Conservation (phyloP, 1,284 basidiomycete species). For the Rhodotorula sp. region DNA sequence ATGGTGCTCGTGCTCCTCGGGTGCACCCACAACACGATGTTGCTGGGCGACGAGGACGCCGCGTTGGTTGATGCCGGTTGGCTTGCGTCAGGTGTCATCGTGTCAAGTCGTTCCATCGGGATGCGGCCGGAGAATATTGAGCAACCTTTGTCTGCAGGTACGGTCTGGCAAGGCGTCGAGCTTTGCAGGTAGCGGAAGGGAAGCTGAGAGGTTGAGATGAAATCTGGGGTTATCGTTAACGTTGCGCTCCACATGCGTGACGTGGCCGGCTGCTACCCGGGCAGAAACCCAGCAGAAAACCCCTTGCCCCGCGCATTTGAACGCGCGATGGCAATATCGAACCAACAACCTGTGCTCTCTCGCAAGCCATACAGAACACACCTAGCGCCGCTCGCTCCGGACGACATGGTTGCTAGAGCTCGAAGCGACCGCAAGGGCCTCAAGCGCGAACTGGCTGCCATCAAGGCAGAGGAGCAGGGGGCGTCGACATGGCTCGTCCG, state of each 20-base stretch:
- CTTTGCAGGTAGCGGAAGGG: no score
- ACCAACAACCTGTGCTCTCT: no score
- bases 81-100: conserved; percentile 6
- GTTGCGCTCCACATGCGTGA: no score
- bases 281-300: no score
- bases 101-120: background rate
- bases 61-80: background rate
- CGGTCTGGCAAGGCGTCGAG: background rate
- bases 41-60: background rate
- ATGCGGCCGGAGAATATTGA: background rate
- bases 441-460: background rate
- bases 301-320: no score
- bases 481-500: conserved; percentile 18
- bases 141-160: background rate
- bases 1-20: conserved; percentile 36
- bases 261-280: background rate
- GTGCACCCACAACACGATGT: conserved; percentile 26
- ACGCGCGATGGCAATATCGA: no score
- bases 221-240: background rate
- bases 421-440: background rate
- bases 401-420: background rate
- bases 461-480: conserved; percentile 7
- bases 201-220: background rate
- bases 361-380: background rate
- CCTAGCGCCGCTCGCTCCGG: no score